phyloP scores from a whole-genome alignment of 345 rosid species.

The Populus nigra region DNA sequence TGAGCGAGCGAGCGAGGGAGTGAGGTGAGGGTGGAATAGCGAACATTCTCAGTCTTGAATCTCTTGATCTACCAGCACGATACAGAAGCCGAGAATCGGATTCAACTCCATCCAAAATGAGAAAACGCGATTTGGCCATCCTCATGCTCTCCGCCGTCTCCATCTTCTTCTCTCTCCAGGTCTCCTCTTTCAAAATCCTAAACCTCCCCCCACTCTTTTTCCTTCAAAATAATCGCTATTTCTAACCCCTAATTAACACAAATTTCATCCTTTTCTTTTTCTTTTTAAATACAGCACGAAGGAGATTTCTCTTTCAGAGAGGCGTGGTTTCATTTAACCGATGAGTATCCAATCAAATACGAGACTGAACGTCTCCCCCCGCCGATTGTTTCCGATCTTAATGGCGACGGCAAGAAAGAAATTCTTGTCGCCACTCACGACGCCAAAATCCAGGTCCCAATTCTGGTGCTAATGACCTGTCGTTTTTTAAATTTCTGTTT shows the following conservation, averaged over 20 bases:
- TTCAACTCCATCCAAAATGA: slow-evolving; percentile 39
- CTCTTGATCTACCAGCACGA: background rate
- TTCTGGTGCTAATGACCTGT: too few species aligned
- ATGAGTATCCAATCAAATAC: slow-evolving; percentile 81
- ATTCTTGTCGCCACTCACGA: slow-evolving; percentile 89
- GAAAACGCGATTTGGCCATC: slow-evolving; percentile 94
- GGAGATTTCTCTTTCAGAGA: slow-evolving; percentile 96
- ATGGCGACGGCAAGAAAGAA: slow-evolving; percentile 92
- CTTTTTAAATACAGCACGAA: slow-evolving; percentile 56
- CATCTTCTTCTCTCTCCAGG: slow-evolving; percentile 99
- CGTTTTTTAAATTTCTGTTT: background rate
- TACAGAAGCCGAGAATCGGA: background rate
- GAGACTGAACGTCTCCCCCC: slow-evolving; percentile 94
- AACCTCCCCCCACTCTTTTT: too few species aligned
- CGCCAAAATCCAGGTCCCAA: slow-evolving; percentile 77
- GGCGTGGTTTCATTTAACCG: slow-evolving; percentile 83
- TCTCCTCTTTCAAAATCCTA: slow-evolving; percentile 15
- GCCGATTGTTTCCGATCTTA: slow-evolving; percentile 84
- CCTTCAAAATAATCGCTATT: background rate
- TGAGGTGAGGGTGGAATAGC: too few species aligned
- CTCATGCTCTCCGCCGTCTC: slow-evolving; percentile 96
- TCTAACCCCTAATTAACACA: background rate
- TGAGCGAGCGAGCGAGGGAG: too few species aligned
- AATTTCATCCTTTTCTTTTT: background rate
- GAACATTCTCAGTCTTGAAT: background rate